Conservation (phyloP, 2,329 filamentous ascomycete genomes). For the Apiospora malaysiana region DNA sequence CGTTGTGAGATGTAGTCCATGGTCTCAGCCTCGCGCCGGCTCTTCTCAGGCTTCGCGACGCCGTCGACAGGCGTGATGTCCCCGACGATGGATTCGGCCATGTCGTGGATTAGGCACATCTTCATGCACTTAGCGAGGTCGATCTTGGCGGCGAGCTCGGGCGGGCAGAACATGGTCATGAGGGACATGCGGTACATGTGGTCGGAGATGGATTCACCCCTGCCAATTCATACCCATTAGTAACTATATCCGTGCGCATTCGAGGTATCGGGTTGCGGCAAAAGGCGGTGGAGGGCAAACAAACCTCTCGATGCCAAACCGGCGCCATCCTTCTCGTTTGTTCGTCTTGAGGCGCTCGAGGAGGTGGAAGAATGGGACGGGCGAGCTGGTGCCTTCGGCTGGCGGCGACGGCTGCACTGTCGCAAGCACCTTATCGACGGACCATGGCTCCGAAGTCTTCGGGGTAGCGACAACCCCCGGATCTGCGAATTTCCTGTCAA, state of each 20-base stretch:
- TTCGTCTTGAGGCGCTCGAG: slow-evolving; percentile 94
- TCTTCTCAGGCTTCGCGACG: slow-evolving; percentile 87
- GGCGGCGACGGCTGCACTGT: slow-evolving; percentile 66
- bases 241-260: neutral
- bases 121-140: slow-evolving; percentile 86
- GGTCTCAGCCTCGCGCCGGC: slow-evolving; percentile 80
- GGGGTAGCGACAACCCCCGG: slow-evolving; percentile 43
- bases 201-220: slow-evolving; percentile 90
- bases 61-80: slow-evolving; percentile 95
- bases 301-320: slow-evolving; percentile 76
- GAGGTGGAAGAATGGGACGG: slow-evolving; percentile 91
- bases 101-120: slow-evolving; percentile 97
- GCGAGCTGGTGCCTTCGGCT: slow-evolving; percentile 68
- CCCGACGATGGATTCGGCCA: slow-evolving; percentile 93
- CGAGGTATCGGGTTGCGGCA: neutral
- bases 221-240: slow-evolving; percentile 34
- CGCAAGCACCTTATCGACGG: slow-evolving; percentile 67
- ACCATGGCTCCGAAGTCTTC: slow-evolving; percentile 56
- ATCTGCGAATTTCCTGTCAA: slow-evolving; percentile 31
- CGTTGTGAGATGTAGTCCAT: slow-evolving; percentile 87
- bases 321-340: slow-evolving; percentile 93
- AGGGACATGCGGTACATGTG: slow-evolving; percentile 99
- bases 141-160: slow-evolving; percentile 71
- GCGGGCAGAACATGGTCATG: slow-evolving; percentile 89
- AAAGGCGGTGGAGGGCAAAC: slow-evolving; percentile 17